Evolutionary conservation across 192 early-diverging fungal species (phyloP), one percentile per base, ranked within the genome.

Genomic region (Anaeromyces robustus): DNA sequence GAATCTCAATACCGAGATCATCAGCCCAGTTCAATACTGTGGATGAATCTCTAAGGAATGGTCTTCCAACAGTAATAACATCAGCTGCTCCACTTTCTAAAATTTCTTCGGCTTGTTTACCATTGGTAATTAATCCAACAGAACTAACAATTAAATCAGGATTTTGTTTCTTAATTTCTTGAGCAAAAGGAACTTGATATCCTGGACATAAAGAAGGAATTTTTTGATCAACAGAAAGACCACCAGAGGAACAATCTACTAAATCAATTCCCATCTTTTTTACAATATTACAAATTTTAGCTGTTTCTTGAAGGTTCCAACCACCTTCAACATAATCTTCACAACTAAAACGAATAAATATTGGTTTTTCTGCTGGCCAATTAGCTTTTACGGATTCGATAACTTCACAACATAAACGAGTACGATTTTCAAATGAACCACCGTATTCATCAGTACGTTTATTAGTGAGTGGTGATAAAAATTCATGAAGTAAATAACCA

Each of bases 391-490:
- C 87, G 0, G 82, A 82, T n/a, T 83, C 79, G 22, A 92, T 84
- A 1, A 92, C 88, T 84, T 96, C 95, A 2, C 94, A 68, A 31
- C 92, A 81, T 80, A 96, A 92, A 0, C 94, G 91, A n/a, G 87
- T 86, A 80, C 96, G 91, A 87, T 98, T 97, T 81, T 96, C 94
- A 32, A 96, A 91, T 4, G 91, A 92, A 0, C 97, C 96, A 37
- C 96, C 97, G 82, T 96, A 99, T 78, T 93, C 79, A 83, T 99
- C 97, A 0, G 94, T 96, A 80, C 97, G 92, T 34, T 90, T 80
- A 86, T 99, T 98, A 79, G 92, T 87, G 32, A 94, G 80, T 7
- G 94, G 92, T 26, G 92, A 93, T 26, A 96, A 82, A 81, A 97
- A 97, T 83, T 91, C 86, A 85, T 92, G 86, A 79, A 95, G 81